Percentiles rank a stretch among this genome's conserved stretches.
These are phyloP conservation scores for Talaromyces albobiverticillius DNA, from an alignment of 2,329 filamentous ascomycete genomes.

Conservation along the genomic window DNA sequence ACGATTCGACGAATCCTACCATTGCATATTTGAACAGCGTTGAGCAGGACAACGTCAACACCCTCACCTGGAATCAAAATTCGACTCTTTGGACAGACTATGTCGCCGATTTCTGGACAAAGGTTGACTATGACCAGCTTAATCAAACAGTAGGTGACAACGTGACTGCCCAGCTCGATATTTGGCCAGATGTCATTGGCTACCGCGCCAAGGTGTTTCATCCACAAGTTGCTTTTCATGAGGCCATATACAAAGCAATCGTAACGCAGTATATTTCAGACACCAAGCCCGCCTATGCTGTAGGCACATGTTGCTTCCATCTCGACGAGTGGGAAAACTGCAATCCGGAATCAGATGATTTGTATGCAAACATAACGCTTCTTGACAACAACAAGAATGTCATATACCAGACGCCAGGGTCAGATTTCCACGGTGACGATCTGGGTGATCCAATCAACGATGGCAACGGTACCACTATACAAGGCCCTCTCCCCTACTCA, in stretches of 20 bases:
- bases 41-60: background rate
- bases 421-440: background rate
- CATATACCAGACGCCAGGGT: conserved; percentile 9
- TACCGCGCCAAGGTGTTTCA: conserved; percentile 4
- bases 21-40: conserved; percentile 3
- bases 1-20: background rate
- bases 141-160: conserved; percentile 1
- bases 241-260: background rate
- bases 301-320: conserved; percentile 8
- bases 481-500: conserved; percentile 7
- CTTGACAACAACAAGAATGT: conserved; percentile 6
- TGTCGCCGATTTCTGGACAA: background rate
- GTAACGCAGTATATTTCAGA: conserved; percentile 1
- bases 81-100: background rate
- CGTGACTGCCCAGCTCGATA: background rate
- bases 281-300: background rate
- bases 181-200: conserved; percentile 3
- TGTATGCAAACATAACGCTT: conserved; percentile 9
- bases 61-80: conserved; percentile 1
- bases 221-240: conserved; percentile 4
- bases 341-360: conserved; percentile 2
- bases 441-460: conserved; percentile 9
- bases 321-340: conserved; percentile 8
- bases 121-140: conserved; percentile 3
- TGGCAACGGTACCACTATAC: conserved; percentile 4